A percentile compares a stretch with the other conserved stretches of the same genome.
phyloP scores from a whole-genome alignment of 2,329 filamentous ascomycete species.

The Botryosphaeria dothidea region DNA sequence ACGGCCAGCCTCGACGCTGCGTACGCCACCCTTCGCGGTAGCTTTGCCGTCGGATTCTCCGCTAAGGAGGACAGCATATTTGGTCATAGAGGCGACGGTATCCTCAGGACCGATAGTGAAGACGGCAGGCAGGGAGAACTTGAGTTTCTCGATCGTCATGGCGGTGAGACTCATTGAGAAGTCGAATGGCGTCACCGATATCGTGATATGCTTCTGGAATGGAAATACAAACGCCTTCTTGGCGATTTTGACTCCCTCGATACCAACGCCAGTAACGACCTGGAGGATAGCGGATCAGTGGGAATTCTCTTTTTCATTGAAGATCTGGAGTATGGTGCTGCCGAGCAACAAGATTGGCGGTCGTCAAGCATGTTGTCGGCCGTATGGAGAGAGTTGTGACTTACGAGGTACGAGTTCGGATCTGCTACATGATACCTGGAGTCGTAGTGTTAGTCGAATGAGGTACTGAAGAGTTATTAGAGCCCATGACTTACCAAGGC shows the following conservation, averaged over 20 bases:
- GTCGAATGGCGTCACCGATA: constrained; percentile 72
- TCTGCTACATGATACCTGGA: constrained; percentile 65
- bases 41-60: constrained; percentile 53
- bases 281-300: background rate
- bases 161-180: constrained; percentile 81
- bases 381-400: background rate
- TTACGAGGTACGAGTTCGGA: constrained; percentile 76
- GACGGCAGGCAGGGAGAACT: constrained; percentile 78
- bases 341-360: background rate
- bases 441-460: background rate
- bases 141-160: constrained; percentile 87
- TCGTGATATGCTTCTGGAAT: constrained; percentile 42
- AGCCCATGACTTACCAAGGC: background rate
- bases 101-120: constrained; percentile 85
- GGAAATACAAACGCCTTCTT: constrained; percentile 60
- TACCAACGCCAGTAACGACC: constrained; percentile 74
- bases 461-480: background rate
- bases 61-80: constrained; percentile 79
- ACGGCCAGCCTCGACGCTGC: constrained; percentile 44
- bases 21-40: constrained; percentile 36
- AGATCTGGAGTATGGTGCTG: background rate
- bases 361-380: background rate
- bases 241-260: constrained; percentile 72
- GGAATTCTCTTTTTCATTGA: background rate
- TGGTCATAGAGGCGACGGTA: constrained; percentile 68